phyloP scores from a whole-genome alignment of 192 early-diverging fungal species.

The Coemansia nantahalensis region DNA sequence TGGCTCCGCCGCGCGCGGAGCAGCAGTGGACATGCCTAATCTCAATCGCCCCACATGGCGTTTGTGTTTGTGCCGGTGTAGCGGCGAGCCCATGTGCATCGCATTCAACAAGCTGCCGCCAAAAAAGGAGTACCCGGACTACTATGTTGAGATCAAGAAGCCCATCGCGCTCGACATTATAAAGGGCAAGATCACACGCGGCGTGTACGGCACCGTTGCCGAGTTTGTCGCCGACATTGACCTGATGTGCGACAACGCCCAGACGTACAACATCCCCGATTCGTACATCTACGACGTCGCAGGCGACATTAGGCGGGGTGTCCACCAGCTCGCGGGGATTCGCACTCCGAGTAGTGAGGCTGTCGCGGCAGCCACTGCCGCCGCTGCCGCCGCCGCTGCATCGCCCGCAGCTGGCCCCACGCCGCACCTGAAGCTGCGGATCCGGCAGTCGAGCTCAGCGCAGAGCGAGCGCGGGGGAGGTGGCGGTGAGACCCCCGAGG shows the following conservation, averaged over 20 bases:
- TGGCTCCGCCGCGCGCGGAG: too few relatives aligned
- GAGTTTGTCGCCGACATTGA: slow-evolving; percentile 78
- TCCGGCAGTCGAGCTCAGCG: slow-evolving; percentile 14
- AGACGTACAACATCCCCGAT: slow-evolving; percentile 74
- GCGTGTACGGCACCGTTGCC: slow-evolving; percentile 60
- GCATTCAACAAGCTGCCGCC: slow-evolving; percentile 62
- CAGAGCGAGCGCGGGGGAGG: slow-evolving; percentile 12
- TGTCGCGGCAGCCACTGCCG: background rate
- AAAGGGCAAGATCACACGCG: slow-evolving; percentile 66
- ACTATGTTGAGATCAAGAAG: slow-evolving; percentile 82
- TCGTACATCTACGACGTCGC: slow-evolving; percentile 49
- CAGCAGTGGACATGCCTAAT: too few relatives aligned
- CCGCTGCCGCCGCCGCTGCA: background rate
- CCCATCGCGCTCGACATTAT: slow-evolving; percentile 94
- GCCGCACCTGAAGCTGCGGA: slow-evolving; percentile 31
- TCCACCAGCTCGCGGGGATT: slow-evolving; percentile 23
- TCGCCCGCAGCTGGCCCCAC: background rate
- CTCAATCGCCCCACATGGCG: too few relatives aligned
- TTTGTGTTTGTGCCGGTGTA: slow-evolving; percentile 7
- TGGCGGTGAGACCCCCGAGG: background rate
- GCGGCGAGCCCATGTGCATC: slow-evolving; percentile 38
- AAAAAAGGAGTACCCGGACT: slow-evolving; percentile 80
- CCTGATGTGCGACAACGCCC: slow-evolving; percentile 90
- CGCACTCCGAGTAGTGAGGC: slow-evolving; percentile 7
- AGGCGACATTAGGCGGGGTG: slow-evolving; percentile 29